Conservation (phyloP, 2,329 filamentous ascomycete species). For the Mycosphaerella sp. region DNA sequence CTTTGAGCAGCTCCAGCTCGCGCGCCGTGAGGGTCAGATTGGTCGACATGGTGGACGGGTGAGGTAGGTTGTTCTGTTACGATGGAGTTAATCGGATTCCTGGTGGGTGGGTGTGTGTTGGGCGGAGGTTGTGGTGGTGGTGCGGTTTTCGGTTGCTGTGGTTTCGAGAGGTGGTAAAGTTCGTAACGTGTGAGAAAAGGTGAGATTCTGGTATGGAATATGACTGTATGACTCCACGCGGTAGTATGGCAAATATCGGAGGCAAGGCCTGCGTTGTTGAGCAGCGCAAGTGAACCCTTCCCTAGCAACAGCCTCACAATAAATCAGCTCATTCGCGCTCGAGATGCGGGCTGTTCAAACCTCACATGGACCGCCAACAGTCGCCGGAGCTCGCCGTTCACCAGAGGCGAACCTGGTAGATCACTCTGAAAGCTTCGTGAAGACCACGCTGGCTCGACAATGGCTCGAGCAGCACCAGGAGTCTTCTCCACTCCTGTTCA, state of each 20-base stretch:
- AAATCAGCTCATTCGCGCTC: background rate
- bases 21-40: constrained; percentile 18
- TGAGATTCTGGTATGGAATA: background rate
- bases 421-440: background rate
- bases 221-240: background rate
- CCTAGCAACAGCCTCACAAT: background rate
- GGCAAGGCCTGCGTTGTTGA: background rate
- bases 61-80: background rate
- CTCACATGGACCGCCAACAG: background rate
- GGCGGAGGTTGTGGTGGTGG: background rate
- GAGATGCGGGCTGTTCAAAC: background rate
- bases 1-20: constrained; percentile 21
- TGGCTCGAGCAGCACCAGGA: background rate
- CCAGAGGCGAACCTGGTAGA: background rate
- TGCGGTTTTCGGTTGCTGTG: background rate
- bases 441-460: background rate
- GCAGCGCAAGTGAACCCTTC: background rate
- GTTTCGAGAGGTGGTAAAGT: background rate
- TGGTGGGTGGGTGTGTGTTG: background rate
- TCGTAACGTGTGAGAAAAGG: background rate
- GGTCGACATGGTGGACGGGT: background rate
- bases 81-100: background rate
- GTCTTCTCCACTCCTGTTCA: background rate
- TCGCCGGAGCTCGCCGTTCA: background rate
- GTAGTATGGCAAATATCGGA: background rate